Evolutionary conservation across 2,329 filamentous ascomycete species (phyloP).

Genomic region (Emergomyces pasteurianus): DNA sequence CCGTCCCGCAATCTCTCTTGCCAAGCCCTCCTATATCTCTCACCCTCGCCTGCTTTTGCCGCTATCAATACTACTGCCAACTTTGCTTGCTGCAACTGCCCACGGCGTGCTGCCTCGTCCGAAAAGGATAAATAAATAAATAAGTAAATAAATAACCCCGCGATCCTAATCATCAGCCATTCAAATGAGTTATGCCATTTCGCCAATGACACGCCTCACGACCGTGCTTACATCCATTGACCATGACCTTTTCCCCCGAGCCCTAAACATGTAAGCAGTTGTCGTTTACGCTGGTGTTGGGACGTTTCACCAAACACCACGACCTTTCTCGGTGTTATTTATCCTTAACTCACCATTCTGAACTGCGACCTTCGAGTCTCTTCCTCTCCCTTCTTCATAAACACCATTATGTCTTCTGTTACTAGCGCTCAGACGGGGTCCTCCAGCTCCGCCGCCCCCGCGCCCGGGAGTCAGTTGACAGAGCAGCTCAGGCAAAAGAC

Average conservation of each 20-base stretch:
- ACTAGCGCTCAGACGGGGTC: background rate
- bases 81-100: too few species aligned
- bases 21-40: background rate
- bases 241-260: background rate
- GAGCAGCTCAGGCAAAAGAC: slow-evolving; percentile 22
- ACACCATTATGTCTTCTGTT: background rate
- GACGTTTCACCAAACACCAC: background rate
- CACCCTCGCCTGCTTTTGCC: background rate
- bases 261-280: background rate
- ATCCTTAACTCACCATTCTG: background rate
- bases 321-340: background rate
- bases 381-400: background rate
- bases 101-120: too few species aligned
- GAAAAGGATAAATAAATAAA: too few species aligned
- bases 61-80: background rate
- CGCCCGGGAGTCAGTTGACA: slow-evolving; percentile 27
- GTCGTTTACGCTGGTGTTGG: slow-evolving; percentile 1
- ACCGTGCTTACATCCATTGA: background rate
- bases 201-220: background rate
- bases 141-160: background rate
- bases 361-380: background rate
- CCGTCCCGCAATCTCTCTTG: background rate
- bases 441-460: background rate
- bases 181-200: background rate
- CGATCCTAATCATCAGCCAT: background rate